These are phyloP conservation scores for Solanum paucissectum DNA, from an alignment of 257 asterid species.

Conservation along the genomic window DNA sequence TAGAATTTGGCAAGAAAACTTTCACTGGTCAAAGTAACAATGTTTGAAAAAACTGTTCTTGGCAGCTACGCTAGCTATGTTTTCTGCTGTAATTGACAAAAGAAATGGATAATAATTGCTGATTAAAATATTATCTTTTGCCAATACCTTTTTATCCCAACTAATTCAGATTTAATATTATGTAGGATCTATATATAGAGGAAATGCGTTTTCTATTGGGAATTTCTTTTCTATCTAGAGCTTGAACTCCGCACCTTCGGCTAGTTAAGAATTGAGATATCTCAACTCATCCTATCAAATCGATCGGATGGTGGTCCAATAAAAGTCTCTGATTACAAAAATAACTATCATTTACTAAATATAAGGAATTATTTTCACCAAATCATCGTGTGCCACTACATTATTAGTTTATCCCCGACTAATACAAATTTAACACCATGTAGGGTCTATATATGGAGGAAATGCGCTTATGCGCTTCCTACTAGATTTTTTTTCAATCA, in stretches of 20 bases:
- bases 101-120: not conserved
- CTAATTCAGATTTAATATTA: not conserved
- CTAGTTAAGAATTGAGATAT: no score
- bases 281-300: no score
- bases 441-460: not conserved
- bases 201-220: fast-evolving
- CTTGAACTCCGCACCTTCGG: no score
- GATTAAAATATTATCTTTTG: not conserved
- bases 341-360: no score
- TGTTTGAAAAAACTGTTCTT: not conserved
- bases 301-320: no score
- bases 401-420: not conserved
- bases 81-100: not conserved
- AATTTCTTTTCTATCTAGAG: not conserved
- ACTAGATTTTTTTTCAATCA: not conserved
- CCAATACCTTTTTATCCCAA: not conserved
- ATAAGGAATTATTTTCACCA: no score
- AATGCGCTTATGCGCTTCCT: not conserved
- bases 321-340: no score
- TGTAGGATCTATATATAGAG: not conserved
- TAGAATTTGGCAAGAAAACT: not conserved
- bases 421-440: not conserved
- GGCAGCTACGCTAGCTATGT: not conserved
- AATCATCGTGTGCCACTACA: no score
- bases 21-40: not conserved